A percentile compares a stretch with the other conserved stretches of the same genome.
These are phyloP conservation scores for Phytopythium helicoides DNA, from an alignment of 352 stramenopile species.

Conservation along the genomic window DNA sequence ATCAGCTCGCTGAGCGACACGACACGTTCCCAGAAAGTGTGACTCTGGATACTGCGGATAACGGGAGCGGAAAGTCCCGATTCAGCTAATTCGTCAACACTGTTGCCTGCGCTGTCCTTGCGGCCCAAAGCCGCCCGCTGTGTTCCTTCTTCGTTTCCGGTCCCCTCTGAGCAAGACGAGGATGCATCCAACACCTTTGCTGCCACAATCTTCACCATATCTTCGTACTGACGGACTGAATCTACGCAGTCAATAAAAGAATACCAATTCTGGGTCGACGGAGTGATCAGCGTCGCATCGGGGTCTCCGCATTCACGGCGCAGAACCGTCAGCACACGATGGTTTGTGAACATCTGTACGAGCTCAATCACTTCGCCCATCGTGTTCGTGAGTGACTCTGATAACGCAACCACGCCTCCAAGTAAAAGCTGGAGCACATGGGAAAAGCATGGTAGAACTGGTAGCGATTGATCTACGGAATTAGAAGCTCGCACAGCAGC, in stretches of 20 bases:
- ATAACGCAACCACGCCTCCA: slow-evolving; percentile 58
- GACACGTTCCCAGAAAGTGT: slow-evolving; percentile 74
- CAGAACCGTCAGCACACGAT: slow-evolving; percentile 49
- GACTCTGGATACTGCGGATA: slow-evolving; percentile 56
- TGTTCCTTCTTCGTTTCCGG: background rate
- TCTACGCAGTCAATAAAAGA: slow-evolving; percentile 82
- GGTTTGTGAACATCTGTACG: slow-evolving; percentile 61
- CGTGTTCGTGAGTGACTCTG: slow-evolving; percentile 39
- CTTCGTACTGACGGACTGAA: slow-evolving; percentile 75
- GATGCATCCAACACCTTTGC: slow-evolving; percentile 45
- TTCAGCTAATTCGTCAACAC: slow-evolving; percentile 43
- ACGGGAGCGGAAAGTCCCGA: slow-evolving; percentile 32
- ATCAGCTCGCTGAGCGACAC: slow-evolving; percentile 74
- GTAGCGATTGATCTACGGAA: slow-evolving; percentile 40
- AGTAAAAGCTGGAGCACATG: slow-evolving; percentile 52
- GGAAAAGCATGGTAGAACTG: slow-evolving; percentile 59
- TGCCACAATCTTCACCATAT: slow-evolving; percentile 84
- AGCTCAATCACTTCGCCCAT: slow-evolving; percentile 72
- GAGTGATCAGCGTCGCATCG: slow-evolving; percentile 51
- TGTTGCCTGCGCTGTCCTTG: slow-evolving; percentile 46
- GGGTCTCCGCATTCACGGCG: slow-evolving; percentile 62
- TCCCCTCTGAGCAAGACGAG: background rate
- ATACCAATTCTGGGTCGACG: slow-evolving; percentile 50
- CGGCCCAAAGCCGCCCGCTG: background rate
- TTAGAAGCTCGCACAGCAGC: slow-evolving; percentile 36